A percentile compares a stretch with the other conserved stretches of the same genome.
phyloP scores from a whole-genome alignment of 257 asterid species.

The Scutellaria galericulata region DNA sequence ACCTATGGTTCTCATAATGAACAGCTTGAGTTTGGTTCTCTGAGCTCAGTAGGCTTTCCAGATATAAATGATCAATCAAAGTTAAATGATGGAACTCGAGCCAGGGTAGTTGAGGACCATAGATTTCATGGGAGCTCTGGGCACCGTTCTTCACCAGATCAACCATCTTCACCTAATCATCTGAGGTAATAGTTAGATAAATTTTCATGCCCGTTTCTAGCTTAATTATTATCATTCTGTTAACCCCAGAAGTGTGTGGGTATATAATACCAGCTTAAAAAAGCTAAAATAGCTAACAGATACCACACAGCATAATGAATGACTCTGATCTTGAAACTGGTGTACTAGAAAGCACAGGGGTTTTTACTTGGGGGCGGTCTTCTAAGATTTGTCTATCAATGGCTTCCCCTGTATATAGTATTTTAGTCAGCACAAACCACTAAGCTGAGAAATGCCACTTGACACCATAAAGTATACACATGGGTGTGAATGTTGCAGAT shows the following conservation, averaged over 20 bases:
- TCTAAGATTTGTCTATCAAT: not conserved
- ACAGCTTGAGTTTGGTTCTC: constrained; percentile 80
- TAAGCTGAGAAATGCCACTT: not conserved
- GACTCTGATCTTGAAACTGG: not conserved
- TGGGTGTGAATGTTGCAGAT: not conserved
- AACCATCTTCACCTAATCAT: constrained; percentile 78
- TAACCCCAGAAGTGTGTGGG: not conserved
- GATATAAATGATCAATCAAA: constrained; percentile 62
- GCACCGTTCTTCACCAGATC: constrained; percentile 72
- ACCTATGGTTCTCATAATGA: constrained; percentile 59
- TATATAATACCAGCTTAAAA: not conserved
- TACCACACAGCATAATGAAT: not conserved
- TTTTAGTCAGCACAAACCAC: not conserved
- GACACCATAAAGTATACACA: not conserved
- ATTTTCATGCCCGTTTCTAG: not conserved
- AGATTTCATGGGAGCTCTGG: constrained; percentile 59
- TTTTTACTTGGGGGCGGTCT: not conserved
- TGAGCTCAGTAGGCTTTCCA: constrained; percentile 65
- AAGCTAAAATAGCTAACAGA: not conserved
- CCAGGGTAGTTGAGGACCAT: constrained; percentile 57
- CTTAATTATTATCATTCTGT: not conserved
- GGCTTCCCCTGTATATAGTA: not conserved
- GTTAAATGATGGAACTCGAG: constrained; percentile 54
- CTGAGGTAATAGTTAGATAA: constrained; percentile 54
- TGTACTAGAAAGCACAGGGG: not conserved